A percentile compares a stretch with the other conserved stretches of the same genome.
Evolutionary conservation across 139 green algal genomes (phyloP).

Genomic region (Coelastrella sp.): DNA sequence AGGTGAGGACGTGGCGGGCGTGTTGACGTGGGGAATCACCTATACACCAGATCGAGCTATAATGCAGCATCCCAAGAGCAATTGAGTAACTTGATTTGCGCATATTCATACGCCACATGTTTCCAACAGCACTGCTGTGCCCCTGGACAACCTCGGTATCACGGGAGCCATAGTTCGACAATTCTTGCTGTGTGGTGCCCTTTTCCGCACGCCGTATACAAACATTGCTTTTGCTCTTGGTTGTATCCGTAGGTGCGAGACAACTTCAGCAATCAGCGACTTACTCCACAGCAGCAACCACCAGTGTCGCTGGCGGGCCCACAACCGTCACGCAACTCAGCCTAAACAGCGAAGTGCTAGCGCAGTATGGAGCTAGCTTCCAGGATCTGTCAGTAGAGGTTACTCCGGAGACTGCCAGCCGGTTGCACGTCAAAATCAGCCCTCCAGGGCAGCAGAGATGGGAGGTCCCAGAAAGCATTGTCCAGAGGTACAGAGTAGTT

Average conservation of each 20-base stretch:
- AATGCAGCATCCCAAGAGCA: too few relatives aligned
- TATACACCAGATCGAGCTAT: not conserved
- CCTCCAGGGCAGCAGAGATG: conserved; percentile 20
- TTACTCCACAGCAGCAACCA: not conserved
- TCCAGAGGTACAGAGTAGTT: not conserved
- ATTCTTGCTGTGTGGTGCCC: too few relatives aligned
- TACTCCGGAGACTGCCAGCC: conserved; percentile 22
- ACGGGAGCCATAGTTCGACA: too few relatives aligned
- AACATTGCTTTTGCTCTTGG: not conserved
- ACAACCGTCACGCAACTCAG: conserved; percentile 3
- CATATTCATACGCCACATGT: too few relatives aligned
- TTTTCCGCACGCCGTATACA: too few relatives aligned
- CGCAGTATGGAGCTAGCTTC: conserved; percentile 19
- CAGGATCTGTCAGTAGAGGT: conserved; percentile 12
- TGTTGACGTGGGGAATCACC: not conserved
- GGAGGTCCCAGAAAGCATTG: conserved; percentile 36
- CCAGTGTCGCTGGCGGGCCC: not conserved
- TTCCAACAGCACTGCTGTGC: too few relatives aligned
- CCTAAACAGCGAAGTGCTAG: conserved; percentile 1
- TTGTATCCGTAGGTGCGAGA: not conserved
- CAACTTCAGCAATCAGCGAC: not conserved
- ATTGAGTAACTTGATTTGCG: too few relatives aligned
- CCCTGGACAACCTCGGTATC: too few relatives aligned
- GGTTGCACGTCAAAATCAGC: conserved; percentile 35
- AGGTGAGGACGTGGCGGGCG: conserved; percentile 4